A percentile compares a stretch with the other conserved stretches of the same genome.
Conservation (phyloP, 495 filamentous ascomycete genomes). For the Tuber brumale region DNA sequence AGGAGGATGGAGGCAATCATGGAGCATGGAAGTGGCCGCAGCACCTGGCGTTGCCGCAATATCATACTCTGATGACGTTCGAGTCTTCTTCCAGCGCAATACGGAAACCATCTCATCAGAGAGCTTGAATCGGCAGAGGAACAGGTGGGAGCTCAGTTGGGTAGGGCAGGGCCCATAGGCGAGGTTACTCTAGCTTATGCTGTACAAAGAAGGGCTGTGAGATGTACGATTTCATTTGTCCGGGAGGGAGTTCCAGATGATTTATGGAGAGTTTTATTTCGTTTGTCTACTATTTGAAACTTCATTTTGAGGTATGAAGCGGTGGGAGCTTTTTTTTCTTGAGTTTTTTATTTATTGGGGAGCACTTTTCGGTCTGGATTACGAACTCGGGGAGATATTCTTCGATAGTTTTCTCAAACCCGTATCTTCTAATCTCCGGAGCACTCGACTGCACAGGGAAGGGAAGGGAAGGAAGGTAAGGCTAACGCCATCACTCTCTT, state of each 20-base stretch:
- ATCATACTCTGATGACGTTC: neutral
- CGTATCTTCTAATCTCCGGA: neutral
- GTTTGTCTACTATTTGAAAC: neutral
- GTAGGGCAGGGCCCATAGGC: neutral
- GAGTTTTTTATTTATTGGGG: neutral
- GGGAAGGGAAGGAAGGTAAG: too few relatives aligned
- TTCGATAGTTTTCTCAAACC: neutral
- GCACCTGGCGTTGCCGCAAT: neutral
- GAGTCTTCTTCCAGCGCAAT: neutral
- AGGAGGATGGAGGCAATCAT: neutral
- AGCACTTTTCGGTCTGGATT: neutral
- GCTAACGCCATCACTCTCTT: too few relatives aligned
- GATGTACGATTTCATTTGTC: neutral
- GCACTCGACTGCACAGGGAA: neutral
- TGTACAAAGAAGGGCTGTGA: neutral
- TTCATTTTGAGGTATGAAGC: neutral
- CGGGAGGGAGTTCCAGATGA: neutral
- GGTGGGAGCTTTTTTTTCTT: neutral
- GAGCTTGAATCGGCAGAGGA: neutral
- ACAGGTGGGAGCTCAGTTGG: neutral
- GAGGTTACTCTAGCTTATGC: neutral
- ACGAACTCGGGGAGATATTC: neutral
- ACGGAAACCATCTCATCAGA: neutral
- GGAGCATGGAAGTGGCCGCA: neutral
- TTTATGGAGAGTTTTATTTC: neutral